phyloP scores from a whole-genome alignment of 768 basidiomycete genomes.

The Hypsizygus marmoreus region DNA sequence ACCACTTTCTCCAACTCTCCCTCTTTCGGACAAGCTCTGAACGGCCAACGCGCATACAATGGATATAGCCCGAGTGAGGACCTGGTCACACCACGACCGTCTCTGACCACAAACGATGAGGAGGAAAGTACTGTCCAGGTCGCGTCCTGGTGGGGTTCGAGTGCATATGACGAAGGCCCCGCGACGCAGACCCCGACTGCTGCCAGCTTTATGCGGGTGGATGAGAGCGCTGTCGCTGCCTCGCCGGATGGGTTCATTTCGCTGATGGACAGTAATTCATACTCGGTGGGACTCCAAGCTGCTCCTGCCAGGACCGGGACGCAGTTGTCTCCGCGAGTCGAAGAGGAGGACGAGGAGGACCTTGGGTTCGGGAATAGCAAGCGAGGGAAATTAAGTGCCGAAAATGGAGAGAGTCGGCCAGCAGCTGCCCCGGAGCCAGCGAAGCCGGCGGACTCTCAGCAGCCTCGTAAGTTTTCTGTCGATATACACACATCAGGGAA shows the following conservation, averaged over 20 bases:
- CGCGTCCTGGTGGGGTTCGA: conserved; percentile 67
- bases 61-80: conserved; percentile 34
- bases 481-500: neutral
- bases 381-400: conserved; percentile 32
- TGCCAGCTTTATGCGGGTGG: conserved; percentile 60
- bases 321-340: conserved; percentile 28
- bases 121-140: conserved; percentile 40
- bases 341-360: conserved; percentile 83
- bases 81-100: conserved; percentile 32
- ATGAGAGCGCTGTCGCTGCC: conserved; percentile 39
- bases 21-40: conserved; percentile 34
- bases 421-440: conserved; percentile 6
- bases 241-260: conserved; percentile 74
- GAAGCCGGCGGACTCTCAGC: conserved; percentile 18
- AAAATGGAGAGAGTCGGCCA: conserved; percentile 23
- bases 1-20: conserved; percentile 51
- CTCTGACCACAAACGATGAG: conserved; percentile 25
- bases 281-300: conserved; percentile 37
- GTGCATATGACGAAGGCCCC: conserved; percentile 33
- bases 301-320: conserved; percentile 14
- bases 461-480: conserved; percentile 26
- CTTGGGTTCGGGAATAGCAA: conserved; percentile 84
- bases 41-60: conserved; percentile 35
- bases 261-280: conserved; percentile 68
- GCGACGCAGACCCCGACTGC: conserved; percentile 65